Percentiles rank a stretch among this genome's conserved stretches.
Conservation (phyloP, 305 asterid species). For the Solanum hybrid region DNA sequence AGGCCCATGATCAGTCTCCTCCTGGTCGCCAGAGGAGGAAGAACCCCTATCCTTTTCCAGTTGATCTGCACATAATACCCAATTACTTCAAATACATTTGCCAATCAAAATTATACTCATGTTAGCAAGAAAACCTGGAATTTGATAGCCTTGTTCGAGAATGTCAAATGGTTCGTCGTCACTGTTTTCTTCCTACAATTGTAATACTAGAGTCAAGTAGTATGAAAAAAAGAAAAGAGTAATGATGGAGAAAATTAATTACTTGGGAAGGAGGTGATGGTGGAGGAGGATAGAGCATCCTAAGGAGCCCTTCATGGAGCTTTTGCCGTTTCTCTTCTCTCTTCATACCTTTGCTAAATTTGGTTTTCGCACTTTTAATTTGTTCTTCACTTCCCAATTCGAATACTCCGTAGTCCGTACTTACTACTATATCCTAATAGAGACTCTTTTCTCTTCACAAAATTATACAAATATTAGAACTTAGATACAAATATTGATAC, state of each 20-base stretch:
- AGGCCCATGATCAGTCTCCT: slow-evolving; percentile 7
- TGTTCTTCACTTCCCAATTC: background rate
- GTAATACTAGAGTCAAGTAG: background rate
- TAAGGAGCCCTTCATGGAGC: slow-evolving; percentile 52
- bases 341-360: slow-evolving; percentile 25
- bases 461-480: too few species aligned
- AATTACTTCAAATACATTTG: background rate
- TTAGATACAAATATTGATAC: too few species aligned
- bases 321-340: slow-evolving; percentile 38
- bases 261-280: slow-evolving; percentile 29
- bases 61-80: slow-evolving; percentile 22
- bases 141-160: slow-evolving; percentile 1
- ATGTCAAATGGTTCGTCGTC: slow-evolving; percentile 13
- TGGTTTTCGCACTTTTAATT: background rate
- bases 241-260: background rate
- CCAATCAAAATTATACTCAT: background rate
- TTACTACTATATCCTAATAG: background rate
- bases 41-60: slow-evolving; percentile 19
- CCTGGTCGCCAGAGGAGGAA: slow-evolving; percentile 21
- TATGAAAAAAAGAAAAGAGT: background rate
- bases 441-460: background rate
- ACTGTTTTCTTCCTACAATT: slow-evolving; percentile 21
- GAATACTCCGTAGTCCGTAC: background rate
- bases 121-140: slow-evolving; percentile 28
- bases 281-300: slow-evolving; percentile 65